phyloP scores from a whole-genome alignment of 2,329 filamentous ascomycete genomes.

The Ophiostoma sp. region DNA sequence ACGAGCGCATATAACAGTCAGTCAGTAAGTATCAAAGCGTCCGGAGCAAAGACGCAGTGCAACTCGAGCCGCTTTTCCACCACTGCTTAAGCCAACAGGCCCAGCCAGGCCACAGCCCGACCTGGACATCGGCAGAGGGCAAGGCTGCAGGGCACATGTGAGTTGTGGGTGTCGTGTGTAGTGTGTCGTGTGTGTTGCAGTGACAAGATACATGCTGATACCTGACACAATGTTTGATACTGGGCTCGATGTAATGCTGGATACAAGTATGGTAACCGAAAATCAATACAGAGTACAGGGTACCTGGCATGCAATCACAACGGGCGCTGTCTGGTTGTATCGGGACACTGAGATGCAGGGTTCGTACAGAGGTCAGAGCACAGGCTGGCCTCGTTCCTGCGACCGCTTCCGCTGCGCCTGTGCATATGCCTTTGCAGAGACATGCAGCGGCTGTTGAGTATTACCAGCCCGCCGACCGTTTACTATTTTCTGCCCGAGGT shows the following conservation, averaged over 20 bases:
- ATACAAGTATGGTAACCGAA: background rate
- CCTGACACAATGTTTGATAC: background rate
- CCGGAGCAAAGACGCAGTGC: background rate
- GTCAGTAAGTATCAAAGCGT: background rate
- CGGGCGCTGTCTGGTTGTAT: background rate
- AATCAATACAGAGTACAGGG: too few relatives aligned
- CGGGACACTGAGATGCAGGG: background rate
- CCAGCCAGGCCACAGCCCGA: background rate
- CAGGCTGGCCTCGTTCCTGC: constrained; percentile 6
- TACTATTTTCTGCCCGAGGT: background rate
- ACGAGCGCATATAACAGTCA: background rate
- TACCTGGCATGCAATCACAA: background rate
- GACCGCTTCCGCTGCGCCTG: constrained; percentile 5
- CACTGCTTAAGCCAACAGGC: background rate
- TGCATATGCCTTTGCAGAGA: background rate
- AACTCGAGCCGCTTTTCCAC: background rate
- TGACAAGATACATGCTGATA: background rate
- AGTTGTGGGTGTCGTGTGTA: background rate
- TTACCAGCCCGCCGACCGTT: background rate
- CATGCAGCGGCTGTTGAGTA: constrained; percentile 4
- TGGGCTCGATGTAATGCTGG: background rate
- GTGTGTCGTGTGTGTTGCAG: constrained; percentile 10
- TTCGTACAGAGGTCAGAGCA: background rate
- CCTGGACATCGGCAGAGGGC: background rate
- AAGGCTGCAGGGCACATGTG: constrained; percentile 3